Evolutionary conservation across 2,329 filamentous ascomycete genomes (phyloP).

Genomic region (Paracoccidioides brasiliensis): DNA sequence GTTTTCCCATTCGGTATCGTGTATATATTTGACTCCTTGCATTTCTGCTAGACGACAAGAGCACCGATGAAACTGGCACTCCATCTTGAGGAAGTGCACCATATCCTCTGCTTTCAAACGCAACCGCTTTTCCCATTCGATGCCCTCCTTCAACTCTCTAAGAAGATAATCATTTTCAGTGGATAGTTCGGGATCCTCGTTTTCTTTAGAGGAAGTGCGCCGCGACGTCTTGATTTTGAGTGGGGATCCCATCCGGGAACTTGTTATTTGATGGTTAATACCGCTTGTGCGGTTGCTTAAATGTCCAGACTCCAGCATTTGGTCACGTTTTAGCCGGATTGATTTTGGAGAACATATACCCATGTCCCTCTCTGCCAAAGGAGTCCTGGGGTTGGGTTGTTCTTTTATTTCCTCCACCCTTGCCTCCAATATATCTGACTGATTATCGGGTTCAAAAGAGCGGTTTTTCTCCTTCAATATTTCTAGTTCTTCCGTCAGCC

Average conservation of each 20-base stretch:
- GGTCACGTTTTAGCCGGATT: constrained; percentile 13
- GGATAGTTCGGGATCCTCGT: constrained; percentile 14
- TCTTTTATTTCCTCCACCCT: constrained; percentile 18
- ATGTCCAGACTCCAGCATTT: background rate
- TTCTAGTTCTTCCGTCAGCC: constrained; percentile 33
- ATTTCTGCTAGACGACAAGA: constrained; percentile 35
- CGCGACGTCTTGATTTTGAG: constrained; percentile 2
- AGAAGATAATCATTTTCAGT: constrained; percentile 32
- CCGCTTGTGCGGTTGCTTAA: constrained; percentile 6
- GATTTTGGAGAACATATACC: constrained; percentile 21
- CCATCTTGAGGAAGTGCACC: constrained; percentile 38
- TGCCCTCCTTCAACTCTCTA: constrained; percentile 34
- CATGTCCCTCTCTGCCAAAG: constrained; percentile 22
- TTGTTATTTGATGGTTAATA: constrained; percentile 11
- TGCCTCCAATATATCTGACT: constrained; percentile 21
- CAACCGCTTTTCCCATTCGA: constrained; percentile 38
- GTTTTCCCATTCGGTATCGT: constrained; percentile 25
- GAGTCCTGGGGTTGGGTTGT: constrained; percentile 12
- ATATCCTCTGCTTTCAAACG: constrained; percentile 43
- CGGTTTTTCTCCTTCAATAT: constrained; percentile 30
- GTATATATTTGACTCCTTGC: constrained; percentile 26
- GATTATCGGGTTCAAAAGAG: constrained; percentile 26
- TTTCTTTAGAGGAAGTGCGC: constrained; percentile 12
- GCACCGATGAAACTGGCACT: constrained; percentile 37
- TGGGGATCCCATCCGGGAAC: constrained; percentile 8